Base-by-base conservation (phyloP, 805 yeast species). In the Torulaspora franciscae region DNA sequence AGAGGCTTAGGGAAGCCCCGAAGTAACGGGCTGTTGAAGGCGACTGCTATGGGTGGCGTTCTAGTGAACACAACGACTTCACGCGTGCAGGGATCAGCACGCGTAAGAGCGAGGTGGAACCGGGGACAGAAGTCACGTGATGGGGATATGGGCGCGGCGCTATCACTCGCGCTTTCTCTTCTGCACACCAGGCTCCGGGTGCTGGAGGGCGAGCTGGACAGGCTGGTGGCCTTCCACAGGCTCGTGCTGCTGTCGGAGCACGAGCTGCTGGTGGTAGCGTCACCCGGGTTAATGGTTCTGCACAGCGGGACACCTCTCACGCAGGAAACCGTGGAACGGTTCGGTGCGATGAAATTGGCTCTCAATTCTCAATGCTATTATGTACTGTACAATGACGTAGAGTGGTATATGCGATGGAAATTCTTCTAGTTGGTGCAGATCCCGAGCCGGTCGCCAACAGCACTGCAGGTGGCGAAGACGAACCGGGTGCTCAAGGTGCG, bases 401-500 rank as follows among this genome's bases (percentile, higher is more conserved):
- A 42, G 37, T 55, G 58, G 58, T 51, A 49, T 44, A 41, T 55
- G 33, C 43, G 46, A 32, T 55, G 58, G 58, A 49, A 49, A 45
- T 41, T 53, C 32, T 37, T 49, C 38, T 49, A 47, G 32, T 56
- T 58, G 9, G 61, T 57, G 39, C 62, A 57, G 22, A 54, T 46
- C n/a, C 41, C 46, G 23, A 43, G 48, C 22, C 53, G 44, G 25
- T 43, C 32, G n/a, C 62, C 59, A 7, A 57, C 46, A 23, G 58
- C 58, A 23, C 55, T 61, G 47, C 65, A 61, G 11, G 59, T 41
- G 11, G 68, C 58, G 37, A 65, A 65, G 42, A 65, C 54, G 37
- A 65, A 64, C 37, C 63, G 56, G 3, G 67, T 65, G 32, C 63
- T 61, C 36, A 64, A 60, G 10, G 66, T 64, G 38, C 55, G 56